Percentiles rank a stretch among this genome's conserved stretches.
Conservation (phyloP, 2,329 filamentous ascomycete species). For the Alternaria gaisen region DNA sequence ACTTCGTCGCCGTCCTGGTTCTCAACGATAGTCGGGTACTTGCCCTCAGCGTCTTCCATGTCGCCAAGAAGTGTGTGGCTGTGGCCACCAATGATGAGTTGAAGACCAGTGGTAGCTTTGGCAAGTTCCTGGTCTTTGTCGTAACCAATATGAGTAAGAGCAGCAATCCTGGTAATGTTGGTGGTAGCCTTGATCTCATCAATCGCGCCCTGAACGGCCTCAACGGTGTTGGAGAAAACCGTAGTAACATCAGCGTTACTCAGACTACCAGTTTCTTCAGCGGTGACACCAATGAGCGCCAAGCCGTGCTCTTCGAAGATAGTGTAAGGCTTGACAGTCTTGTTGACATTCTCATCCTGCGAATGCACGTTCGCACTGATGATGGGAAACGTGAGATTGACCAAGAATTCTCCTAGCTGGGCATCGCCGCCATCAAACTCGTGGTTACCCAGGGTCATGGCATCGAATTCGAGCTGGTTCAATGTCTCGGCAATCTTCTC, state of each 20-base stretch:
- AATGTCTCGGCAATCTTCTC: slow-evolving; percentile 74
- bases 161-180: slow-evolving; percentile 70
- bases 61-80: slow-evolving; percentile 67
- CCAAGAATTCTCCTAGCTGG: slow-evolving; percentile 67
- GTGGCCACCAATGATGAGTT: slow-evolving; percentile 73
- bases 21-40: slow-evolving; percentile 70
- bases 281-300: slow-evolving; percentile 72
- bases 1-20: slow-evolving; percentile 72
- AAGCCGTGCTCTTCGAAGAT: slow-evolving; percentile 69
- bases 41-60: slow-evolving; percentile 65
- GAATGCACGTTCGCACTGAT: slow-evolving; percentile 70
- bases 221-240: slow-evolving; percentile 65
- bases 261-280: slow-evolving; percentile 66
- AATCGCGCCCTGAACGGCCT: slow-evolving; percentile 68
- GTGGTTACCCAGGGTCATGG: slow-evolving; percentile 62
- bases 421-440: slow-evolving; percentile 73
- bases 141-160: slow-evolving; percentile 73
- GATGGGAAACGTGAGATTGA: slow-evolving; percentile 71
- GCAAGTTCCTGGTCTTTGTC: slow-evolving; percentile 70
- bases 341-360: slow-evolving; percentile 66
- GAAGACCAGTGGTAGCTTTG: slow-evolving; percentile 67
- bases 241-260: slow-evolving; percentile 67
- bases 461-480: slow-evolving; percentile 72
- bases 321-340: slow-evolving; percentile 71
- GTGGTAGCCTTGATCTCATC: slow-evolving; percentile 69